phyloP scores from a whole-genome alignment of 2,329 filamentous ascomycete species.

The Penicillium brevicompactum region DNA sequence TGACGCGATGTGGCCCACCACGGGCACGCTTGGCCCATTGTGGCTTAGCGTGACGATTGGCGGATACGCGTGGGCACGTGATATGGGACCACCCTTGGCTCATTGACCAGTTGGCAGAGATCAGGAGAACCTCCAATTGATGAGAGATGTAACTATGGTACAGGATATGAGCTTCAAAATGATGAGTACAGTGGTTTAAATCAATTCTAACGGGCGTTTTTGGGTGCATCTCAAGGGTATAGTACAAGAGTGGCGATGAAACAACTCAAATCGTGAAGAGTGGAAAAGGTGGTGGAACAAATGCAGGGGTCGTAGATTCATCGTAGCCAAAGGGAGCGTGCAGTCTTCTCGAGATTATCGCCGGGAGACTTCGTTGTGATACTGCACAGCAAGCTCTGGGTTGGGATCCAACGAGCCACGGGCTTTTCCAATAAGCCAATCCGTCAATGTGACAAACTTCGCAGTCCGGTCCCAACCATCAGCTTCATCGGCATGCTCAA shows the following conservation, averaged over 20 bases:
- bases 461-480: conserved; percentile 81
- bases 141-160: too few relatives aligned
- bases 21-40: neutral
- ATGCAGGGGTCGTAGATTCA: neutral
- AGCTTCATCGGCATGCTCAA: conserved; percentile 87
- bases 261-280: neutral
- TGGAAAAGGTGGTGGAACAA: neutral
- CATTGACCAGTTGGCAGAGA: too few relatives aligned
- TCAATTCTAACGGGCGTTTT: neutral
- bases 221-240: neutral
- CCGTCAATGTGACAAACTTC: conserved; percentile 85
- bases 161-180: too few relatives aligned
- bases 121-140: too few relatives aligned
- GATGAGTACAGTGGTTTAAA: neutral
- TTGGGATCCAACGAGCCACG: conserved; percentile 48
- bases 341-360: neutral
- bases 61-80: neutral
- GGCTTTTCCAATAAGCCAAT: conserved; percentile 87
- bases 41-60: neutral
- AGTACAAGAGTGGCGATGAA: neutral
- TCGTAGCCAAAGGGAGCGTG: neutral
- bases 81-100: neutral
- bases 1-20: neutral
- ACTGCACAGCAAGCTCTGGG: conserved; percentile 33
- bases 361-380: conserved; percentile 13